Percentiles rank a stretch among this genome's conserved stretches.
phyloP scores from a whole-genome alignment of 1,139 yeast genomes.

The Ogataea hybrid region DNA sequence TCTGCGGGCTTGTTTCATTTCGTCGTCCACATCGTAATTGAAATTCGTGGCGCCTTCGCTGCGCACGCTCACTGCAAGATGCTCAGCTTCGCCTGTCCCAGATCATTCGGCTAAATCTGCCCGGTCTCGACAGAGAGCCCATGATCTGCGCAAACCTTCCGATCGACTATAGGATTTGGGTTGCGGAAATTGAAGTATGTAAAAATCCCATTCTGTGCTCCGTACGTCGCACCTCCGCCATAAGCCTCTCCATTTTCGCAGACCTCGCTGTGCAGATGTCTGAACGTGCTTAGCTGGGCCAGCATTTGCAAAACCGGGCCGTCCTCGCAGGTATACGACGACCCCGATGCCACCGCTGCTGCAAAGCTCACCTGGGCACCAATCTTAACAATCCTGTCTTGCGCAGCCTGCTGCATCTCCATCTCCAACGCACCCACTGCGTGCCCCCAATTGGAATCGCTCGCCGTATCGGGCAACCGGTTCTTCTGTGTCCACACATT shows the following conservation, averaged over 20 bases:
- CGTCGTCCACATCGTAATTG: constrained; percentile 70
- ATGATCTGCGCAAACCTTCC: too few species aligned
- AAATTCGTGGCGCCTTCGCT: constrained; percentile 72
- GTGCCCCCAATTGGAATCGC: constrained; percentile 10
- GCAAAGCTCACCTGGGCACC: constrained; percentile 92
- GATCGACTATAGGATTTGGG: too few species aligned
- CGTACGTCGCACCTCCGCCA: constrained; percentile 87
- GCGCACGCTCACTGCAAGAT: constrained; percentile 79
- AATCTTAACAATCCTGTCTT: constrained; percentile 53
- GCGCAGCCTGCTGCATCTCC: not conserved
- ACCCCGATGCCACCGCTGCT: constrained; percentile 66
- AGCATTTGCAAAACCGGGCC: constrained; percentile 85
- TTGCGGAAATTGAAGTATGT: too few species aligned
- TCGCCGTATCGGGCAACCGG: constrained; percentile 40
- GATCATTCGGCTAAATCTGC: too few species aligned
- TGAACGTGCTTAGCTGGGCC: constrained; percentile 77
- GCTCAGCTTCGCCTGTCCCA: constrained; percentile 82
- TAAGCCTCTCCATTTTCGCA: constrained; percentile 98
- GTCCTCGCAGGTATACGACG: constrained; percentile 64
- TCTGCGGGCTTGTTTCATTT: constrained; percentile 78
- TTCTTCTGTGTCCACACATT: constrained; percentile 39
- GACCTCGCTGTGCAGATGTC: constrained; percentile 83
- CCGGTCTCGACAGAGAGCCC: too few species aligned
- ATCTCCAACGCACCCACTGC: constrained; percentile 14
- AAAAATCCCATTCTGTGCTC: constrained; percentile 80